These are phyloP conservation scores for Aspergillus glaucus DNA, from an alignment of 2,329 filamentous ascomycete genomes.

Conservation along the genomic window DNA sequence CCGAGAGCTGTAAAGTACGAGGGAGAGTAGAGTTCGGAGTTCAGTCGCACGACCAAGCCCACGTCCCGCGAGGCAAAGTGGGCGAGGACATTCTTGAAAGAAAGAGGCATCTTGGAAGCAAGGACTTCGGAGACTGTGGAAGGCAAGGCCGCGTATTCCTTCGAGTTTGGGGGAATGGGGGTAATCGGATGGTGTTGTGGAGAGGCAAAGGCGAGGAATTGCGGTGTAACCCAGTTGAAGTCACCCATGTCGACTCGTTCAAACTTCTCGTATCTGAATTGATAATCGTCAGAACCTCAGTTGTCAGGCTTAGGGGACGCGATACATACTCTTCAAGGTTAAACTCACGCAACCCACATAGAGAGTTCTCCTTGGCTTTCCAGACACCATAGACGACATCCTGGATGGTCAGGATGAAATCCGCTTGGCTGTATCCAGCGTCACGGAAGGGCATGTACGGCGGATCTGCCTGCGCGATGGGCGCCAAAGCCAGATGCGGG, in stretches of 20 bases:
- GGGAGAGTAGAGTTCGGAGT: slow-evolving; percentile 91
- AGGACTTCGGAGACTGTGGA: slow-evolving; percentile 68
- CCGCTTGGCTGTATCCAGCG: slow-evolving; percentile 95
- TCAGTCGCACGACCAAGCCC: slow-evolving; percentile 87
- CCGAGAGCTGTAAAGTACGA: slow-evolving; percentile 95
- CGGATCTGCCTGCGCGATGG: slow-evolving; percentile 92
- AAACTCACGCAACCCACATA: slow-evolving; percentile 88
- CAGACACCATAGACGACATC: slow-evolving; percentile 98
- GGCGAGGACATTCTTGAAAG: slow-evolving; percentile 91
- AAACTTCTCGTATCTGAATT: slow-evolving; percentile 73
- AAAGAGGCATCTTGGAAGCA: slow-evolving; percentile 63
- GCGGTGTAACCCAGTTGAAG: slow-evolving; percentile 97
- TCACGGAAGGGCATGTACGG: slow-evolving; percentile 98
- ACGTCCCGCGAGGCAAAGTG: slow-evolving; percentile 87
- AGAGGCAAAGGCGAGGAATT: slow-evolving; percentile 94
- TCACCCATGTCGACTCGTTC: slow-evolving; percentile 97
- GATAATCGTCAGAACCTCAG: slow-evolving; percentile 8
- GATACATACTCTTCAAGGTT: slow-evolving; percentile 72
- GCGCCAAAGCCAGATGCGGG: slow-evolving; percentile 87
- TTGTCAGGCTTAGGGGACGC: background rate
- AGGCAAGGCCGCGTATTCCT: slow-evolving; percentile 68
- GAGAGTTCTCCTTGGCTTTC: slow-evolving; percentile 94
- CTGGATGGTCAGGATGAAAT: slow-evolving; percentile 92
- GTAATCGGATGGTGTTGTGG: slow-evolving; percentile 75
- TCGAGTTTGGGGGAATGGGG: slow-evolving; percentile 65